A percentile compares a stretch with the other conserved stretches of the same genome.
These are phyloP conservation scores for Pestalotiopsis sp. DNA, from an alignment of 2,329 filamentous ascomycete species.

Conservation along the genomic window DNA sequence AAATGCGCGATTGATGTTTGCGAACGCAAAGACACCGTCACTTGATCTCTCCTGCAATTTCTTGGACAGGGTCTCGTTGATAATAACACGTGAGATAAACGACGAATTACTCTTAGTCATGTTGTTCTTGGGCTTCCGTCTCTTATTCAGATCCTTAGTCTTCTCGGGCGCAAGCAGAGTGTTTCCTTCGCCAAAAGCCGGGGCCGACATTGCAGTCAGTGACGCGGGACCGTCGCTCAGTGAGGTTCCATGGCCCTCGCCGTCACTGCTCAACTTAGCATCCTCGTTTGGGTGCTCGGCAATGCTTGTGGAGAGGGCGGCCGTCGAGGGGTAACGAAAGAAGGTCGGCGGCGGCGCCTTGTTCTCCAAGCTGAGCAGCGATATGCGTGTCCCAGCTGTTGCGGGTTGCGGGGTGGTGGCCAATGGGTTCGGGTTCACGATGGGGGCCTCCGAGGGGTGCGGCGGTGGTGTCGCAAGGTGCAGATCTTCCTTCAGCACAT, in stretches of 20 bases:
- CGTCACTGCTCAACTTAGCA: slow-evolving; percentile 58
- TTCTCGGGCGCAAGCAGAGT: slow-evolving; percentile 66
- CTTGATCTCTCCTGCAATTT: slow-evolving; percentile 76
- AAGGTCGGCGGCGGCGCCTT: slow-evolving; percentile 56
- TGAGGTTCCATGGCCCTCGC: slow-evolving; percentile 55
- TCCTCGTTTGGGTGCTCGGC: slow-evolving; percentile 68
- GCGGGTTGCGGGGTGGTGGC: slow-evolving; percentile 85
- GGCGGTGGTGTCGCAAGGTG: slow-evolving; percentile 92
- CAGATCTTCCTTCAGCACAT: slow-evolving; percentile 87
- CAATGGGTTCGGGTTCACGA: slow-evolving; percentile 87
- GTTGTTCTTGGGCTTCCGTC: slow-evolving; percentile 95
- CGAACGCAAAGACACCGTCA: slow-evolving; percentile 87
- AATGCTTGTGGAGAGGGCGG: slow-evolving; percentile 56
- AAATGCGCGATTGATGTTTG: slow-evolving; percentile 92
- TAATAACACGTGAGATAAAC: slow-evolving; percentile 95
- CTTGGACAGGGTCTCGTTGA: slow-evolving; percentile 80
- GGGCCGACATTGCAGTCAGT: slow-evolving; percentile 49
- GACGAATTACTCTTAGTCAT: slow-evolving; percentile 98
- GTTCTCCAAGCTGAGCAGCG: slow-evolving; percentile 73
- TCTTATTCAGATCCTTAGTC: slow-evolving; percentile 76
- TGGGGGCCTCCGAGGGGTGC: slow-evolving; percentile 89
- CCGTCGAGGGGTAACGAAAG: slow-evolving; percentile 57
- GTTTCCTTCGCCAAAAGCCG: slow-evolving; percentile 87
- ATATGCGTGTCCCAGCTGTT: slow-evolving; percentile 81
- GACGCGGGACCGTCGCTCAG: slow-evolving; percentile 51